These are phyloP conservation scores for Daldinia eschscholtzii DNA, from an alignment of 2,329 filamentous ascomycete genomes.

Conservation along the genomic window DNA sequence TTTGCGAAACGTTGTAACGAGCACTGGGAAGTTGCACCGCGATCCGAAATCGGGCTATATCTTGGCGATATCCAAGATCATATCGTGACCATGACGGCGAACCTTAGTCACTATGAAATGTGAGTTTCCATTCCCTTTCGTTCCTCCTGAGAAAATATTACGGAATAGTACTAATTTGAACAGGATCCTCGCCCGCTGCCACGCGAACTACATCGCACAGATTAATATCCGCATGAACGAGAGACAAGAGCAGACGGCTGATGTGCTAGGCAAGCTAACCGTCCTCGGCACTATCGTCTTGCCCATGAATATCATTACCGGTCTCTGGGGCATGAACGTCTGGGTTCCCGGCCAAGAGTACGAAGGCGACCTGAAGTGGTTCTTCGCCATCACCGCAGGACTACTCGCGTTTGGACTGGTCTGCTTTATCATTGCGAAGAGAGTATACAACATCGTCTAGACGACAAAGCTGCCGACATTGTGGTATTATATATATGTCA, in stretches of 20 bases:
- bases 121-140: conserved; percentile 59
- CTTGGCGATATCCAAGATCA: conserved; percentile 99
- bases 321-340: conserved; percentile 99
- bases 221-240: conserved; percentile 99
- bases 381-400: conserved; percentile 79
- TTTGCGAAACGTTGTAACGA: conserved; percentile 99
- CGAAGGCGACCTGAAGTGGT: conserved; percentile 81
- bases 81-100: conserved; percentile 98
- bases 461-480: neutral
- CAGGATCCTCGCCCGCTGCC: conserved; percentile 89
- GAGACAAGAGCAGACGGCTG: conserved; percentile 93
- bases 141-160: conserved; percentile 15
- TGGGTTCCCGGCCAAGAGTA: conserved; percentile 92
- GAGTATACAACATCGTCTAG: conserved; percentile 76
- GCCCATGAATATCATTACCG: conserved; percentile 99
- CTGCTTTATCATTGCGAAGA: conserved; percentile 86
- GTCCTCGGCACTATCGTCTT: conserved; percentile 97
- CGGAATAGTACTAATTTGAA: conserved; percentile 30
- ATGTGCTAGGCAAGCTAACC: conserved; percentile 93
- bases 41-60: conserved; percentile 97
- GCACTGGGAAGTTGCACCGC: conserved; percentile 94
- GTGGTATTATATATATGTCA: conserved; percentile 3
- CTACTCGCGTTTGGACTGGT: conserved; percentile 81
- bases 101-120: conserved; percentile 96
- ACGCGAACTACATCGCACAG: conserved; percentile 98